Evolutionary conservation across 2,329 filamentous ascomycete genomes (phyloP).

Genomic region (Claviceps sp.): DNA sequence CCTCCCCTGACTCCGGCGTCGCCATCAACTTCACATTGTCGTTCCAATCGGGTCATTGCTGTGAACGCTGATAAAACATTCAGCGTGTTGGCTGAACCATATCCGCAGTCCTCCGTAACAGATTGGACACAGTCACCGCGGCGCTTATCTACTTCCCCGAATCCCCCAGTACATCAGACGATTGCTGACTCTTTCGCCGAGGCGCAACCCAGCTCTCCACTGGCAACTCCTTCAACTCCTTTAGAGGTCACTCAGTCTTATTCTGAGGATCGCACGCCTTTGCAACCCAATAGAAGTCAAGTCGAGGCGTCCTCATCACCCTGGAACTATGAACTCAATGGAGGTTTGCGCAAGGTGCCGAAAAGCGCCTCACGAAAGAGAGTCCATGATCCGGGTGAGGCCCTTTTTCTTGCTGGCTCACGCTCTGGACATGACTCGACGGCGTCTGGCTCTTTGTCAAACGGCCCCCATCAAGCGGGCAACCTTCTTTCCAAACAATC

Average conservation of each 20-base stretch:
- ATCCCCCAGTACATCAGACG: slow-evolving; percentile 27
- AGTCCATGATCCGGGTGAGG: background rate
- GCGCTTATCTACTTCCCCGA: slow-evolving; percentile 32
- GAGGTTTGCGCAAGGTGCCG: slow-evolving; percentile 39
- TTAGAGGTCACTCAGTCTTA: slow-evolving; percentile 20
- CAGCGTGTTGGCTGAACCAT: slow-evolving; percentile 30
- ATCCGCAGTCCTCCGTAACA: slow-evolving; percentile 15
- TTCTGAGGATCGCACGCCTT: slow-evolving; percentile 6
- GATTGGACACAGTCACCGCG: slow-evolving; percentile 26
- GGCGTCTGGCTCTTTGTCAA: background rate
- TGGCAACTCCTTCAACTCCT: slow-evolving; percentile 32
- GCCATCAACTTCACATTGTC: slow-evolving; percentile 15
- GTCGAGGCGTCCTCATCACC: slow-evolving; percentile 21
- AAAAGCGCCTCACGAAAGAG: slow-evolving; percentile 6
- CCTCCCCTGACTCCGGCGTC: slow-evolving; percentile 8
- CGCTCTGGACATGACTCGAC: background rate
- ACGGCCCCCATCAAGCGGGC: background rate
- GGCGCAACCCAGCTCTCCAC: slow-evolving; percentile 33
- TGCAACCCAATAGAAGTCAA: slow-evolving; percentile 9
- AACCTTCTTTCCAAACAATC: slow-evolving; percentile 12
- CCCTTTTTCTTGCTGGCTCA: background rate
- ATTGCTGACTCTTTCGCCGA: slow-evolving; percentile 21
- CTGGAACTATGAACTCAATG: slow-evolving; percentile 41
- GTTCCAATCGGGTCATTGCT: slow-evolving; percentile 27
- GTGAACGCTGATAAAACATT: slow-evolving; percentile 47